A percentile compares a stretch with the other conserved stretches of the same genome.
Evolutionary conservation across 495 filamentous ascomycete species (phyloP).

Genomic region (Xylona heveae): DNA sequence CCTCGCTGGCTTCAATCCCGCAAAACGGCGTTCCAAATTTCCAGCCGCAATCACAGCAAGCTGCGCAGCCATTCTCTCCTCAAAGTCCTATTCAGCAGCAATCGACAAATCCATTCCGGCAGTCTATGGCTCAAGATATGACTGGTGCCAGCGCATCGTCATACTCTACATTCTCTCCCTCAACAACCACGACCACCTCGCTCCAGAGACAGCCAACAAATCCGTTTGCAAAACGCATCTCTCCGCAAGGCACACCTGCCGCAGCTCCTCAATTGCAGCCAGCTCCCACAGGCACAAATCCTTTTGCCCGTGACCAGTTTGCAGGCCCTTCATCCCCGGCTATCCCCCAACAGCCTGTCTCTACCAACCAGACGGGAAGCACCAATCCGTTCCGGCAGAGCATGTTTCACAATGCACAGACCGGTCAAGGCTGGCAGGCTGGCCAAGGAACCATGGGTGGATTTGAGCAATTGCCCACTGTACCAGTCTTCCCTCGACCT

Average conservation of each 20-base stretch:
- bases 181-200: slow-evolving; percentile 16
- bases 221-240: slow-evolving; percentile 45
- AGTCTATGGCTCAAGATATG: slow-evolving; percentile 73
- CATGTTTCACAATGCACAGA: slow-evolving; percentile 67
- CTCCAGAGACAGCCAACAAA: slow-evolving; percentile 56
- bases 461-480: slow-evolving; percentile 55
- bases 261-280: slow-evolving; percentile 29
- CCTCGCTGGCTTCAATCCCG: too few relatives aligned
- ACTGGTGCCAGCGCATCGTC: slow-evolving; percentile 10
- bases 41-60: slow-evolving; percentile 7
- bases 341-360: slow-evolving; percentile 13
- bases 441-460: slow-evolving; percentile 72
- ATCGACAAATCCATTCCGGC: slow-evolving; percentile 71
- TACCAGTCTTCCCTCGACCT: slow-evolving; percentile 73
- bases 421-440: slow-evolving; percentile 71
- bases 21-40: slow-evolving; percentile 2
- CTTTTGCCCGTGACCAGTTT: slow-evolving; percentile 39
- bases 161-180: slow-evolving; percentile 12
- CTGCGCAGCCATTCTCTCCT: slow-evolving; percentile 2
- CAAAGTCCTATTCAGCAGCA: slow-evolving; percentile 18
- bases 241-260: slow-evolving; percentile 11
- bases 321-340: slow-evolving; percentile 15
- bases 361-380: slow-evolving; percentile 50
- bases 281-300: slow-evolving; percentile 47
- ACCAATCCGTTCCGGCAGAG: slow-evolving; percentile 92